Evolutionary conservation across 1,139 yeast species (phyloP), one percentile per base, ranked within the genome.

Genomic region (Meyerozyma elateridarum): DNA sequence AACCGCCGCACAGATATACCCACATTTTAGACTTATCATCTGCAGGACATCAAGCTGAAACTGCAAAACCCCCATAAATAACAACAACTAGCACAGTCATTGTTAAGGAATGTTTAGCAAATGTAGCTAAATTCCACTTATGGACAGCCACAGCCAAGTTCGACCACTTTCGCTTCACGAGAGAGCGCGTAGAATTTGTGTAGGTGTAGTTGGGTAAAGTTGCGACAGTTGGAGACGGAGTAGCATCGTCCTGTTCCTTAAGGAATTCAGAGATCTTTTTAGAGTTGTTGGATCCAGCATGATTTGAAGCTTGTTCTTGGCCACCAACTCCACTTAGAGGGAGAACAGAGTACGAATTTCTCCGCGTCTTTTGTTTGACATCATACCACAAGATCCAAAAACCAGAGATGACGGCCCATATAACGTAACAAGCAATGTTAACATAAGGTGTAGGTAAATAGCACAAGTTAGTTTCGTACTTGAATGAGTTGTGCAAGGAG

Each of bases 401-500:
- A 0, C 56, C 67, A 12, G 64, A 55, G 1, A 52, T 21, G 3
- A 68, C 54, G 1, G 76, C 70, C 36, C 65, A 45, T 0, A 53
- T 28, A 1, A 63, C 55, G 42, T 73, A 75, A 32, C 54, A 41
- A 3, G 48, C 43, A 2, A 73, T 54, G 39, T 71, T 72, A 19
- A 54, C 37, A 44, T 73, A 73, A 2, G 81, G 80, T 2, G 60
- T 55, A 7, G 73, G 73, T 28, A 70, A 49, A 46, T 67, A 69
- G 48, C 81, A 75, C 18, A 73, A 47, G 4, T 52, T 42, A 2
- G 73, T 67, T n/a, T 57, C 49, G 43, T 67, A 70, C 4, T 44
- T 39, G 38, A 59, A 56, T 12, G 39, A 40, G 8, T 44, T 33
- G 5, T 39, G 22, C 9, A 29, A 20, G 11, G 28, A 31, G 7